phyloP scores from a whole-genome alignment of 2,329 filamentous ascomycete genomes.

The Colletotrichum tropicicola region DNA sequence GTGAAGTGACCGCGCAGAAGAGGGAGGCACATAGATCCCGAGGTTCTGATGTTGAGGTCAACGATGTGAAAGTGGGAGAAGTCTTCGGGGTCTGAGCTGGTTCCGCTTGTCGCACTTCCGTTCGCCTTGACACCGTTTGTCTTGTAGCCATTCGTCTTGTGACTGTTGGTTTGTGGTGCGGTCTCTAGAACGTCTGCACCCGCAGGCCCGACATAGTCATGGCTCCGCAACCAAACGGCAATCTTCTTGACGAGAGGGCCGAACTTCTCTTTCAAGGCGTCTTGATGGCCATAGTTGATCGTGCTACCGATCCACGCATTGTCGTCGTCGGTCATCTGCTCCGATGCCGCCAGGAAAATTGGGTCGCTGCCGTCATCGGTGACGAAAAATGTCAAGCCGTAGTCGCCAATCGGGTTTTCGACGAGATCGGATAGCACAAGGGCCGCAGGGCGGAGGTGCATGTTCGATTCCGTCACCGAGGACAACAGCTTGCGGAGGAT shows the following conservation, averaged over 20 bases:
- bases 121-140: background rate
- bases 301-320: conserved; percentile 44
- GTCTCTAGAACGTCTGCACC: conserved; percentile 44
- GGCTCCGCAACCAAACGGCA: conserved; percentile 37
- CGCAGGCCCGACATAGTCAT: conserved; percentile 43
- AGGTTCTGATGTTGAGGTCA: conserved; percentile 44
- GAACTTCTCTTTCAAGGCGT: conserved; percentile 38
- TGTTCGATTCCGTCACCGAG: conserved; percentile 39
- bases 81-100: background rate
- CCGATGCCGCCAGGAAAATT: conserved; percentile 42
- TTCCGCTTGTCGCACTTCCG: background rate
- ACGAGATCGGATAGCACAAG: conserved; percentile 43
- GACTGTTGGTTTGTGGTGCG: conserved; percentile 10
- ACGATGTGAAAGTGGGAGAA: conserved; percentile 38
- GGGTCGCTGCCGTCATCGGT: conserved; percentile 34
- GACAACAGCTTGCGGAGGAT: conserved; percentile 41
- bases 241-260: conserved; percentile 33
- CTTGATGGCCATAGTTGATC: conserved; percentile 42
- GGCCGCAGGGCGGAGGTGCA: conserved; percentile 41
- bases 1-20: conserved; percentile 41
- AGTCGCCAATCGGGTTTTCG: conserved; percentile 40
- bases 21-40: conserved; percentile 40
- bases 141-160: background rate
- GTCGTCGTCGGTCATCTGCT: conserved; percentile 43
- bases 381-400: conserved; percentile 45